phyloP scores from a whole-genome alignment of 148 eudicot species.

The Arbutus unedo region DNA sequence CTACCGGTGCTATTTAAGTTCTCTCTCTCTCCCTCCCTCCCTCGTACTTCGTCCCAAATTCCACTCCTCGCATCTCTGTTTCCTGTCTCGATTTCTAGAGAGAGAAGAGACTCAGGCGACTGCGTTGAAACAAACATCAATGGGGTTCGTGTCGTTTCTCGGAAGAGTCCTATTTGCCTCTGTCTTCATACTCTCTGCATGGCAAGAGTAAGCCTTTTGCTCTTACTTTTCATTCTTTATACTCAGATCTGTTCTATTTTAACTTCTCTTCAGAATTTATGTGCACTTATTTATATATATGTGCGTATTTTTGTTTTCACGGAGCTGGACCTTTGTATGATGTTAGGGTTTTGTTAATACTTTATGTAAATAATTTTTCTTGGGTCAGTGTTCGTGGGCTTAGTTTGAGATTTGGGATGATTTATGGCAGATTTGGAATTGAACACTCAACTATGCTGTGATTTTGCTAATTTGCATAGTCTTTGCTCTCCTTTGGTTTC shows the following conservation, averaged over 20 bases:
- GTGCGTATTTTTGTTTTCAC: neutral
- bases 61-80: neutral
- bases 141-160: conserved; percentile 52
- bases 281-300: neutral
- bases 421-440: neutral
- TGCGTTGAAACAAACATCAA: neutral
- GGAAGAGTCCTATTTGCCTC: conserved; percentile 79
- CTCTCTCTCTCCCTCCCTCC: neutral
- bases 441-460: neutral
- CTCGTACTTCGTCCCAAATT: neutral
- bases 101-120: neutral
- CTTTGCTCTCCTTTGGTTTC: neutral
- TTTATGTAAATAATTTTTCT: neutral
- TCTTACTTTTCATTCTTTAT: neutral
- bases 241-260: conserved; percentile 32
- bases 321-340: neutral
- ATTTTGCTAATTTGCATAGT: neutral
- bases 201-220: conserved; percentile 59
- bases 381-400: neutral
- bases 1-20: neutral
- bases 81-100: conserved; percentile 6
- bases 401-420: neutral
- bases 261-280: neutral
- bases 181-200: conserved; percentile 74
- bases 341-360: neutral